Base-by-base conservation (phyloP, 1,284 basidiomycete genomes). In the Ganoderma lingzhi region DNA sequence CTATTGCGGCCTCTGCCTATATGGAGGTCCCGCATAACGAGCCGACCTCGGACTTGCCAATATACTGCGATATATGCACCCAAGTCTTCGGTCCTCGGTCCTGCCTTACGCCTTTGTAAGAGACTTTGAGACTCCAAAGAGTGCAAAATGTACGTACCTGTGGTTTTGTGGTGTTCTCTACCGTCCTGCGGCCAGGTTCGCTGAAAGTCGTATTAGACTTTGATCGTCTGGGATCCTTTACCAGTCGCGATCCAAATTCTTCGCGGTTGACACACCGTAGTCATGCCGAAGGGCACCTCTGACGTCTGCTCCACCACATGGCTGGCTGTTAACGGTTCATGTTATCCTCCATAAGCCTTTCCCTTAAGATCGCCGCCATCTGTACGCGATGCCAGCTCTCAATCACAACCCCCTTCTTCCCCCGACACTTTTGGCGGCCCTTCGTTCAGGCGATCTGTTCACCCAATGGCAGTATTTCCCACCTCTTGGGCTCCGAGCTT, bases 221-320 rank as follows among this genome's bases (percentile, higher is more conserved):
- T 59, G 9, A 5, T 8, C 17, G 19, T 37, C 5, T 39, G 19
- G 15, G 4, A 32, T 35, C 17, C 30, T 8, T 5, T 30, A 9
- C 51, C 30, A 35, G 56, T 59, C 56, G 23, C 59, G 39, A 61
- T 61, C 39, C 39, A 42, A 42, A 61, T 61, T 19, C 23, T 28
- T 41, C 39, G 59, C 23, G 59, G 59, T 28, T 61, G 39, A 61
- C 59, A 59, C 35, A 61, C 37, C 14, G 23, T 23, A 23, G 23
- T 23, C 23, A 23, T 23, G 59, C 39, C 39, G 39, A 30, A 30
- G 39, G 28, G 39, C 23, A 41, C 42, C 37, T 39, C 23, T 23
- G 8, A 17, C 23, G 39, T 23, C 39, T 8, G 39, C 39, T 6
- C n/a, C 35, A 59, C n/a, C 23, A 23, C 23, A 23, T 23, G 23